Evolutionary conservation across 768 basidiomycete species (phyloP), one percentile per base, ranked within the genome.

Genomic region (Tylopilus felleus): DNA sequence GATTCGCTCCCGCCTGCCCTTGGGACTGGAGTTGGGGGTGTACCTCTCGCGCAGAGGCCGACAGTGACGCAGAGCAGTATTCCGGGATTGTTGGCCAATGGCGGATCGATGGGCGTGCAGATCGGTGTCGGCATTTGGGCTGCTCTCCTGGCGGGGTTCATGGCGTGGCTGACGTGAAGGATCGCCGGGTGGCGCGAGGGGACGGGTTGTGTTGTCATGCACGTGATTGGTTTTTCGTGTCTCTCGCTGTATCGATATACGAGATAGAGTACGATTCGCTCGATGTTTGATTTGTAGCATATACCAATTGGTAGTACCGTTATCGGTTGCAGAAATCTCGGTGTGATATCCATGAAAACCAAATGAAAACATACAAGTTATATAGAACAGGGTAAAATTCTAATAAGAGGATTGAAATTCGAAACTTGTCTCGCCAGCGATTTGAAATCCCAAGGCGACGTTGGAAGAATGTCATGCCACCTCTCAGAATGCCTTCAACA

Each of bases 21-120:
- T 10, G 62, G 62, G 13, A 70, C 70, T 0, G 60, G 66, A 3
- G 33, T 68, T n/a, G 63, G 61, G 5, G 70, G 68, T 22, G 65
- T 69, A 23, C 67, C 69, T 1, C 65, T 71, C 7, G 68, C 69
- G n/a, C 33, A 49, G 23, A 41, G 27, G n/a, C 56, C 66, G 8
- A 41, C 57, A 0, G 47, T 14, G 13, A 65, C 65, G 16, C 40
- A 52, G 50, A 57, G 52, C 21, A 49, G 47, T 10, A 28, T 46
- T 25, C 46, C 52, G 17, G 46, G 38, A 13, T 22, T 41, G 16
- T 49, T 55, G 9, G 45, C 55, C 6, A 70, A 60, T 4, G 62
- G 61, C 16, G 67, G 55, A 8, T 55, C 56, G 21, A 55, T 43
- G n/a, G 49, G 45, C 4, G 27, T 45, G 39, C 56, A 29, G 13